These are phyloP conservation scores for Jamesozyma hellenica DNA, from an alignment of 805 yeast species.

Conservation along the genomic window DNA sequence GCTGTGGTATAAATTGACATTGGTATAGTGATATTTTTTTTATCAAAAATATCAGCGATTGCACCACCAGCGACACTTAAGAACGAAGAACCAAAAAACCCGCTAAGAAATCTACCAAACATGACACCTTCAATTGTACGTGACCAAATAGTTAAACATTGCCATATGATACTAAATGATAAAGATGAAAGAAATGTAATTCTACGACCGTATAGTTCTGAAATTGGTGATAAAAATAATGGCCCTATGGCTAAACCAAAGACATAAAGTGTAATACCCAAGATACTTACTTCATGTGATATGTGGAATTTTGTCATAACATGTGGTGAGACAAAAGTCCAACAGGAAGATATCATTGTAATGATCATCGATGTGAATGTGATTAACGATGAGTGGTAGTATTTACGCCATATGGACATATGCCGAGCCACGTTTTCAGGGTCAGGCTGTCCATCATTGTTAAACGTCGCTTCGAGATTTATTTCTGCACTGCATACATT, in stretches of 20 bases:
- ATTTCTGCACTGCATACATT: neutral
- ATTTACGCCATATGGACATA: slow-evolving; percentile 41
- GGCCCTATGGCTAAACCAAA: slow-evolving; percentile 65
- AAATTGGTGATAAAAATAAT: slow-evolving; percentile 52
- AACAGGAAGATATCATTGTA: slow-evolving; percentile 61
- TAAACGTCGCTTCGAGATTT: slow-evolving; percentile 25
- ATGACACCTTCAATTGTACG: slow-evolving; percentile 53
- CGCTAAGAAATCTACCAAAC: slow-evolving; percentile 57
- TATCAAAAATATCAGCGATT: slow-evolving; percentile 58
- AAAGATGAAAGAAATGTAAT: slow-evolving; percentile 51
- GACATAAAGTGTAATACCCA: slow-evolving; percentile 56
- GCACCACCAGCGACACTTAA: slow-evolving; percentile 72
- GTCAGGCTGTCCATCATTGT: slow-evolving; percentile 9
- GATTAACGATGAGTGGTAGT: slow-evolving; percentile 44
- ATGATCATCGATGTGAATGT: slow-evolving; percentile 50
- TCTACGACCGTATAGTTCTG: slow-evolving; percentile 57
- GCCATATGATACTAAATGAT: slow-evolving; percentile 48
- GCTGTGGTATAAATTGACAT: slow-evolving; percentile 56
- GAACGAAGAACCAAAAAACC: slow-evolving; percentile 67
- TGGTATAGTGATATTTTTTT: slow-evolving; percentile 54
- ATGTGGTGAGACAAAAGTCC: slow-evolving; percentile 50
- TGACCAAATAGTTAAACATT: slow-evolving; percentile 46
- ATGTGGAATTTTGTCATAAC: slow-evolving; percentile 39
- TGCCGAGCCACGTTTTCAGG: slow-evolving; percentile 27
- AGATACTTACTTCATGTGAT: slow-evolving; percentile 44